A percentile compares a stretch with the other conserved stretches of the same genome.
Conservation (phyloP, 2,329 filamentous ascomycete genomes). For the Penicillium sp. region DNA sequence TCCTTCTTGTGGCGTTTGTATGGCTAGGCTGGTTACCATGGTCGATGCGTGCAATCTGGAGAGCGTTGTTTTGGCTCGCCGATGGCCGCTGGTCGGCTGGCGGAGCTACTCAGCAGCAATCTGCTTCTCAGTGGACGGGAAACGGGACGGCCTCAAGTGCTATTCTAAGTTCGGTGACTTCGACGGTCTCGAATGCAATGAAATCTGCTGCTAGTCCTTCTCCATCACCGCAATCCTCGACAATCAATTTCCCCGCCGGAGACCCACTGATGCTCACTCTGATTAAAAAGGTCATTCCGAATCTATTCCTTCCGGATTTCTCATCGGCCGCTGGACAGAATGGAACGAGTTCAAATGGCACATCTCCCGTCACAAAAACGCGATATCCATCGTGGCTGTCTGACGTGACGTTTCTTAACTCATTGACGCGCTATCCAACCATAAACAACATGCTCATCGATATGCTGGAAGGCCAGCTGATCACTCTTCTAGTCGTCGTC, state of each 20-base stretch:
- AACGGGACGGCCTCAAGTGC: constrained; percentile 24
- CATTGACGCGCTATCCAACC: constrained; percentile 60
- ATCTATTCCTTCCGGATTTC: constrained; percentile 31
- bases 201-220: constrained; percentile 23
- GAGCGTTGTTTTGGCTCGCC: constrained; percentile 88
- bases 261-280: constrained; percentile 46
- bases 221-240: constrained; percentile 35
- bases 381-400: constrained; percentile 52
- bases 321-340: constrained; percentile 27
- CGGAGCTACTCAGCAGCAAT: constrained; percentile 21
- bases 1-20: constrained; percentile 70
- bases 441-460: constrained; percentile 77
- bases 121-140: constrained; percentile 19
- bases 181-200: constrained; percentile 23
- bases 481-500: constrained; percentile 84
- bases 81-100: constrained; percentile 61
- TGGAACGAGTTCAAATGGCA: constrained; percentile 25
- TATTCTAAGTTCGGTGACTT: constrained; percentile 18
- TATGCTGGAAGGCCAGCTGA: constrained; percentile 85
- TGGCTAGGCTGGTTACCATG: constrained; percentile 89
- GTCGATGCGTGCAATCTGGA: constrained; percentile 86
- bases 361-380: constrained; percentile 24
- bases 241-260: constrained; percentile 39
- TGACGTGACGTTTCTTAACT: constrained; percentile 52
- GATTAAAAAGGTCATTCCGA: constrained; percentile 42